phyloP scores from a whole-genome alignment of 176 grass and related monocot genomes.

The Alloteropsis semialata region DNA sequence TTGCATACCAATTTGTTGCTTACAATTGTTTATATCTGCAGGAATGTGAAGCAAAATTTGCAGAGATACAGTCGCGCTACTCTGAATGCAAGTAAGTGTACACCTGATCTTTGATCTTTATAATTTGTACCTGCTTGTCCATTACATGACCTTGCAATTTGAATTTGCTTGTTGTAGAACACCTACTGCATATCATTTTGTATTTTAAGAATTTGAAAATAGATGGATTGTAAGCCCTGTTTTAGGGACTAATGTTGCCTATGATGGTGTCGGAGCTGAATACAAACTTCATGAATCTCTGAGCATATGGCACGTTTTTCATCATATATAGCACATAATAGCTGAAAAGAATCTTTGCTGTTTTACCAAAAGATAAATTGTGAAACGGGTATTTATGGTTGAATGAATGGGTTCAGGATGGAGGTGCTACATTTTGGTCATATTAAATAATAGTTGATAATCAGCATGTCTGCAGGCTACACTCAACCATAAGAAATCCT shows the following conservation, averaged over 20 bases:
- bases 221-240: background rate
- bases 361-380: background rate
- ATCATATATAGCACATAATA: background rate
- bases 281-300: background rate
- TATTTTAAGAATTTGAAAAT: background rate
- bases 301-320: background rate
- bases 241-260: background rate
- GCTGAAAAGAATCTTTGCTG: background rate
- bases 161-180: background rate
- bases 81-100: constrained; percentile 70
- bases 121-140: background rate
- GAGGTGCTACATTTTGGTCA: background rate
- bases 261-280: background rate
- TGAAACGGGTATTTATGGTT: too few relatives aligned
- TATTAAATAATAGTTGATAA: background rate
- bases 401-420: too few relatives aligned
- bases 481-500: background rate
- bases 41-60: constrained; percentile 87
- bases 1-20: background rate
- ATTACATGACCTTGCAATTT: constrained; percentile 5
- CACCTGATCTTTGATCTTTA: constrained; percentile 21
- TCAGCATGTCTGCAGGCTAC: background rate
- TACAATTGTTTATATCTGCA: constrained; percentile 34
- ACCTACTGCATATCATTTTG: constrained; percentile 1
- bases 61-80: constrained; percentile 70